Conservation (phyloP, 2,329 filamentous ascomycete genomes). For the Cadophora luteo-olivacea region DNA sequence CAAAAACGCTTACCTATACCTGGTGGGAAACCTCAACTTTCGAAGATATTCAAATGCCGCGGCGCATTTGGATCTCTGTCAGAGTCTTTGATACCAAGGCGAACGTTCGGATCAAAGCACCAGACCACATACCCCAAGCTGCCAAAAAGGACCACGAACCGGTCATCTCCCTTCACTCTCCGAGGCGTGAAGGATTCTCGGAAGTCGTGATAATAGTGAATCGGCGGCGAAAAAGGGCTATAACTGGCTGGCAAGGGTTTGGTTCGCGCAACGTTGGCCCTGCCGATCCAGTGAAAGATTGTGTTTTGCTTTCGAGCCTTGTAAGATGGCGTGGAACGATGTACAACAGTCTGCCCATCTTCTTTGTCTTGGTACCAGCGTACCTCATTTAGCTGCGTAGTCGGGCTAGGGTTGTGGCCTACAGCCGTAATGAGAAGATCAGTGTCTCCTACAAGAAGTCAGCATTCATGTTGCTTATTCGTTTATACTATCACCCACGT, state of each 20-base stretch:
- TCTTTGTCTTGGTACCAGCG: background rate
- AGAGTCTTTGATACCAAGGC: conserved; percentile 12
- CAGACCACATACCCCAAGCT: conserved; percentile 34
- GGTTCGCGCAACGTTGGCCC: background rate
- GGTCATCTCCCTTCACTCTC: conserved; percentile 32
- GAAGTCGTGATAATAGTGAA: background rate
- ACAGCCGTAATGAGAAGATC: background rate
- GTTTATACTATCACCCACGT: background rate
- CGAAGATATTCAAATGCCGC: background rate
- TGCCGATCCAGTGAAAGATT: background rate
- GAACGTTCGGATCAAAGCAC: conserved; percentile 31
- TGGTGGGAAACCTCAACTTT: background rate
- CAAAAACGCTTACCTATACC: no score
- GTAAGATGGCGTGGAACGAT: background rate
- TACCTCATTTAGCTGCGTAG: background rate
- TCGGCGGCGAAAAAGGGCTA: background rate
- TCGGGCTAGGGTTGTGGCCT: background rate
- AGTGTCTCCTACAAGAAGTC: background rate
- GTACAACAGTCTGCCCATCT: background rate
- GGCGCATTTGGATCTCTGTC: background rate
- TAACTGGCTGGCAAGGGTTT: background rate
- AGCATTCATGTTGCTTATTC: background rate
- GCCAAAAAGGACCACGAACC: conserved; percentile 34
- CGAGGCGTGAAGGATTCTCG: background rate
- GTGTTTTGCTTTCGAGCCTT: background rate